Evolutionary conservation across 2,329 filamentous ascomycete species (phyloP).

Genomic region (Curvularia verruculosa): DNA sequence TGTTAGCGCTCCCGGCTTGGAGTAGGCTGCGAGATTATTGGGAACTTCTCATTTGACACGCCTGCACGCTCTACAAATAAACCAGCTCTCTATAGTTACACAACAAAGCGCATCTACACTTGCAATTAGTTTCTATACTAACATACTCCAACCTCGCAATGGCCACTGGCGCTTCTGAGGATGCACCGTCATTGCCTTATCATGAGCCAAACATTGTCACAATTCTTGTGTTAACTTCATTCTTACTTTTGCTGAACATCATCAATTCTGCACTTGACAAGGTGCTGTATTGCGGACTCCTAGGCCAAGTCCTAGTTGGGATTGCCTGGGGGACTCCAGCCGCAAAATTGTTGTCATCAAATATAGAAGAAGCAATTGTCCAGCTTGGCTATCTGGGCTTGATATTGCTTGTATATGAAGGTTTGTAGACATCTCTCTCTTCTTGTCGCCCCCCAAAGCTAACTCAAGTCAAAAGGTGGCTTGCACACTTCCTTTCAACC

Average conservation of each 20-base stretch:
- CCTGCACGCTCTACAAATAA: too few species aligned
- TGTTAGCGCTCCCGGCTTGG: too few species aligned
- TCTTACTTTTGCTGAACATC: slow-evolving; percentile 67
- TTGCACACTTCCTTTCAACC: slow-evolving; percentile 61
- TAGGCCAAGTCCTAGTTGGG: slow-evolving; percentile 74
- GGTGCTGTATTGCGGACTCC: slow-evolving; percentile 70
- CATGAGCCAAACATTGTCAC: slow-evolving; percentile 66
- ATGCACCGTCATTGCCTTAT: slow-evolving; percentile 56
- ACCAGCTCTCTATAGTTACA: too few species aligned
- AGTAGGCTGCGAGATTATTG: too few species aligned
- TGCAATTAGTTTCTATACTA: too few species aligned
- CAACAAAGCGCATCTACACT: too few species aligned
- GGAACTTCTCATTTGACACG: too few species aligned
- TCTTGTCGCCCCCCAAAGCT: too few species aligned
- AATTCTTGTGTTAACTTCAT: slow-evolving; percentile 66
- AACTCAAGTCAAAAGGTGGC: slow-evolving; percentile 56
- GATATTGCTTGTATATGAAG: slow-evolving; percentile 75
- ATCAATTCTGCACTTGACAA: slow-evolving; percentile 64
- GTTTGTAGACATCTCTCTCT: too few species aligned
- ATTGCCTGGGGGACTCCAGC: slow-evolving; percentile 73
- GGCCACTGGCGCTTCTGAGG: too few species aligned
- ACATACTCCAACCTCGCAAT: too few species aligned
- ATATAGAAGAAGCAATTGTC: slow-evolving; percentile 62
- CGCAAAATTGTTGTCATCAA: slow-evolving; percentile 61
- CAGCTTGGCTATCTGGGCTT: slow-evolving; percentile 75